Conservation (phyloP, 2,329 filamentous ascomycete species). For the Penicillium hordei region DNA sequence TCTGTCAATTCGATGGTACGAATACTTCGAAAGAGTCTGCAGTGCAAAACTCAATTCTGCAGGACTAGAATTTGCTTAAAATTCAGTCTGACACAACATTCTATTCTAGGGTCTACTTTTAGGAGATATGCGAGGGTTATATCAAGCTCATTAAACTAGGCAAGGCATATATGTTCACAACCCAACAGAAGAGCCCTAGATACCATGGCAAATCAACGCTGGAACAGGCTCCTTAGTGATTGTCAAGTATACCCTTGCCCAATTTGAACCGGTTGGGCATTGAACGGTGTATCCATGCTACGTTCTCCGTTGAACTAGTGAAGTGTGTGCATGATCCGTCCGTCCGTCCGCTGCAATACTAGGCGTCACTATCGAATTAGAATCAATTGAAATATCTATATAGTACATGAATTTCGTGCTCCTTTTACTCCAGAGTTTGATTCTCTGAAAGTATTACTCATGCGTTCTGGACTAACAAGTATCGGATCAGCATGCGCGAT, state of each 20-base stretch:
- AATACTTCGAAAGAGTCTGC: neutral
- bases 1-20: neutral
- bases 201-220: neutral
- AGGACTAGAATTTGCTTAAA: neutral
- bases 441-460: neutral
- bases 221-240: neutral
- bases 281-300: neutral
- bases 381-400: too few species aligned
- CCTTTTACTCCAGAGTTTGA: neutral
- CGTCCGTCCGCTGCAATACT: neutral
- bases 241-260: neutral
- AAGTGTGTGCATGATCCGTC: neutral
- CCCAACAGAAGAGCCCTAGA: too few species aligned
- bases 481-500: neutral
- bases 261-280: neutral
- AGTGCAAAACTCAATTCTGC: neutral
- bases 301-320: neutral
- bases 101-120: neutral
- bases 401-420: neutral
- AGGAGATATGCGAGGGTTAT: neutral
- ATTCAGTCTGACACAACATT: too few species aligned
- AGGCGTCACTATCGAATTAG: neutral
- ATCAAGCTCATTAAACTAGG: too few species aligned
- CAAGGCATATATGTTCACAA: neutral
- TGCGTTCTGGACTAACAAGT: neutral